Evolutionary conservation across 169 alveolate species (phyloP).

Genomic region (Eimeria nieschulzi): DNA sequence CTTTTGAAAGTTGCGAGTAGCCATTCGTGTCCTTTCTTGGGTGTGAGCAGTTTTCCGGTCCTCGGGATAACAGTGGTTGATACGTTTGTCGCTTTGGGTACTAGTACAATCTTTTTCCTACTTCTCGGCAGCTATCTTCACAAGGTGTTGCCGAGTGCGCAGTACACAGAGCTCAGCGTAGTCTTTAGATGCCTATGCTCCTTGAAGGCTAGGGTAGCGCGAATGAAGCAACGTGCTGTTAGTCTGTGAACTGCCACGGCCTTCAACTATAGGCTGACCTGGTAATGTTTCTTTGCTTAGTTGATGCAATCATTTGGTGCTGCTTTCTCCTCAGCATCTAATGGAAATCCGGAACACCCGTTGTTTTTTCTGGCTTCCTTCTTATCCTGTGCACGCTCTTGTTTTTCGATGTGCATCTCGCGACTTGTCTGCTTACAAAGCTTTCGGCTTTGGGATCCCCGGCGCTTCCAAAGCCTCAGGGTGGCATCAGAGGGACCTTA

Average conservation of each 20-base stretch:
- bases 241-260: too few species aligned
- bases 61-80: constrained; percentile 45
- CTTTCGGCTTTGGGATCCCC: not conserved
- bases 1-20: too few species aligned
- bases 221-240: not conserved
- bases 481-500: not conserved
- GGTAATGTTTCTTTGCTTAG: too few species aligned
- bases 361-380: constrained; percentile 15
- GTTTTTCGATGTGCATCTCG: not conserved
- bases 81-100: constrained; percentile 15
- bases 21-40: not conserved
- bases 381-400: not conserved
- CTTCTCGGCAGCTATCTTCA: constrained; percentile 54
- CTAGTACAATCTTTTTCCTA: constrained; percentile 22
- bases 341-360: constrained; percentile 23
- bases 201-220: not conserved
- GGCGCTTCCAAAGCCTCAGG: not conserved
- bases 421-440: not conserved
- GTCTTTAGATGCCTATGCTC: not conserved
- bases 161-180: not conserved
- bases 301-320: not conserved
- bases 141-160: constrained; percentile 35
- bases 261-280: too few species aligned
- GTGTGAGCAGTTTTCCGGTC: not conserved
- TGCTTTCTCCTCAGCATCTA: constrained; percentile 20